phyloP scores from a whole-genome alignment of 306 rosid species.

The Clitoria ternatea region DNA sequence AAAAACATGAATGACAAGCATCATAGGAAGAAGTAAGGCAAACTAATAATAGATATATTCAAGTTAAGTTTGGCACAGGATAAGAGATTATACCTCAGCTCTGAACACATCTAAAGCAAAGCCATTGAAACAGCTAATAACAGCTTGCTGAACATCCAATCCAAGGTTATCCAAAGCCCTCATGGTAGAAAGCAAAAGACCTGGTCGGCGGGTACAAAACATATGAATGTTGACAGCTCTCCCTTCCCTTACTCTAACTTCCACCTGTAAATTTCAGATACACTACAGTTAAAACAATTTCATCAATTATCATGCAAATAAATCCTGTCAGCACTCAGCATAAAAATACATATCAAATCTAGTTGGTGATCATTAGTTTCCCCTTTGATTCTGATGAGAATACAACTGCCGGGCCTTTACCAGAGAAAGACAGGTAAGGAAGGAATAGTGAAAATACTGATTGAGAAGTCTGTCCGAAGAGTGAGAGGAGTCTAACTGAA shows the following conservation, averaged over 20 bases:
- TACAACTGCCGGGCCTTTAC: not conserved
- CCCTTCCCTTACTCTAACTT: slow-evolving; percentile 85
- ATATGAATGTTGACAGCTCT: slow-evolving; percentile 94
- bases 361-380: not conserved
- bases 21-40: not conserved
- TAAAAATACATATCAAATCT: not conserved
- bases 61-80: not conserved
- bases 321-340: not conserved
- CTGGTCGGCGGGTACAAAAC: slow-evolving; percentile 91
- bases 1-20: slow-evolving; percentile 6
- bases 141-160: slow-evolving; percentile 95
- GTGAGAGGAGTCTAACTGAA: not conserved
- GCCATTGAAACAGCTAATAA: slow-evolving; percentile 95
- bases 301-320: slow-evolving; percentile 1
- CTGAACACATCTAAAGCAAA: slow-evolving; percentile 93
- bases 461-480: not conserved
- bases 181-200: slow-evolving; percentile 88
- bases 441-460: not conserved
- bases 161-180: slow-evolving; percentile 89
- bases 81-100: slow-evolving; percentile 69
- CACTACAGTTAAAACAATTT: slow-evolving; percentile 7
- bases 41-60: not conserved
- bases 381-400: not conserved
- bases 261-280: slow-evolving; percentile 56
- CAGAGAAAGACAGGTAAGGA: not conserved